Base-by-base conservation (phyloP, 208 protist genomes). In the Entamoeba moshkovskii region DNA sequence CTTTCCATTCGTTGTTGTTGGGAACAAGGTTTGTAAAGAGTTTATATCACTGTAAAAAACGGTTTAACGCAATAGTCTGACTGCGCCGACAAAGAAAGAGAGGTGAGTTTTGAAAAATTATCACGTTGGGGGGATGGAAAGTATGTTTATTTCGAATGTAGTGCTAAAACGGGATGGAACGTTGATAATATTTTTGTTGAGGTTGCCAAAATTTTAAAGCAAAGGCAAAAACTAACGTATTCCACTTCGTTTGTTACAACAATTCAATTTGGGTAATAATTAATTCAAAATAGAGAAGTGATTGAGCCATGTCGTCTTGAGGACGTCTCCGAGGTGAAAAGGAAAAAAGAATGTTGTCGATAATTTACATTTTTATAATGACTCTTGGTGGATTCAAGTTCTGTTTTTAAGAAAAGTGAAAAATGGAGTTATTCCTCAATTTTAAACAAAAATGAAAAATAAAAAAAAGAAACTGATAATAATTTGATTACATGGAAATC, bases 1-100 rank as follows among this genome's bases (percentile, higher is more conserved):
- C 11, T 96, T 96, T 66, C 96, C 96, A 16, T 95, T 96, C 38
- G 46, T 96, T 85, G 38, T 96, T 52, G n/a, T 96, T 46, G 96
- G 93, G 0, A 96, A 96, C 85, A 96, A 96, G 92, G 92, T 93
- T 45, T 96, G 96, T 93, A 45, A 66, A 29, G 16, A 13, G 6
- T 91, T 49, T 3, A 49, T 18, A 49, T 49, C 16, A 49, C 6
- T 3, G 16, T 18, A 0, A 49, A 49, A 49, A 15, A 49, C 6
- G 0, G 0, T 18, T 49, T 49, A 49, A 49, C 6, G 6, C 6
- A 73, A 73, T 73, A 73, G 59, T 42, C 29, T 73, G 59, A 73
- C 29, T 73, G 59, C 29, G 29, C 16, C 8, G 59, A 73, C 29
- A 22, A 73, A 73, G 59, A 73, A 73, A 73, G 59, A 73, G 1